Percentiles rank a stretch among this genome's conserved stretches.
phyloP scores from a whole-genome alignment of 768 basidiomycete genomes.

The Suillus sp. region DNA sequence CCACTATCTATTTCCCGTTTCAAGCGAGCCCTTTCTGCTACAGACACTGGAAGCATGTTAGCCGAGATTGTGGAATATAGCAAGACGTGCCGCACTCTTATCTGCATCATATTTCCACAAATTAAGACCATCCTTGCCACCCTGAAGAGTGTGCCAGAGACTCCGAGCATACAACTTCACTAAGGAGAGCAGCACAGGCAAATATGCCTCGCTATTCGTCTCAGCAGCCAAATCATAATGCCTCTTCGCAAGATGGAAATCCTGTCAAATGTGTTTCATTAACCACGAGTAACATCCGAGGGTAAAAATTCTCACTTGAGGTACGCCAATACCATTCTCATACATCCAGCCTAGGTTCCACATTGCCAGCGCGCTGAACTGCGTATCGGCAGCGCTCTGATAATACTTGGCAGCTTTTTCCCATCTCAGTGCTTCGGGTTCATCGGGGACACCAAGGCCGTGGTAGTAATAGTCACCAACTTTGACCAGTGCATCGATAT shows the following conservation, averaged over 20 bases:
- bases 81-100: slow-evolving; percentile 23
- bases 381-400: slow-evolving; percentile 91
- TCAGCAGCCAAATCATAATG: slow-evolving; percentile 91
- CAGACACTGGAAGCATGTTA: slow-evolving; percentile 24
- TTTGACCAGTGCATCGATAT: slow-evolving; percentile 97
- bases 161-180: slow-evolving; percentile 81
- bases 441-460: slow-evolving; percentile 77
- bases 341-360: slow-evolving; percentile 99
- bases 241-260: slow-evolving; percentile 95
- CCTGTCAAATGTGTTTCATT: slow-evolving; percentile 43
- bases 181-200: slow-evolving; percentile 84
- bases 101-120: slow-evolving; percentile 66
- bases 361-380: slow-evolving; percentile 91
- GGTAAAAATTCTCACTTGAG: slow-evolving; percentile 55
- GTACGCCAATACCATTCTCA: slow-evolving; percentile 91
- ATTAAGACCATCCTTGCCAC: slow-evolving; percentile 67
- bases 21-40: slow-evolving; percentile 23
- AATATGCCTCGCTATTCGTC: slow-evolving; percentile 84
- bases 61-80: neutral
- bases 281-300: neutral
- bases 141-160: slow-evolving; percentile 78
- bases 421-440: slow-evolving; percentile 62
- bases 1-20: slow-evolving; percentile 30
- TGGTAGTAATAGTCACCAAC: slow-evolving; percentile 98
- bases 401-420: slow-evolving; percentile 96